Base-by-base conservation (phyloP, 1,284 basidiomycete genomes). In the Filobasidium uniguttulatum region DNA sequence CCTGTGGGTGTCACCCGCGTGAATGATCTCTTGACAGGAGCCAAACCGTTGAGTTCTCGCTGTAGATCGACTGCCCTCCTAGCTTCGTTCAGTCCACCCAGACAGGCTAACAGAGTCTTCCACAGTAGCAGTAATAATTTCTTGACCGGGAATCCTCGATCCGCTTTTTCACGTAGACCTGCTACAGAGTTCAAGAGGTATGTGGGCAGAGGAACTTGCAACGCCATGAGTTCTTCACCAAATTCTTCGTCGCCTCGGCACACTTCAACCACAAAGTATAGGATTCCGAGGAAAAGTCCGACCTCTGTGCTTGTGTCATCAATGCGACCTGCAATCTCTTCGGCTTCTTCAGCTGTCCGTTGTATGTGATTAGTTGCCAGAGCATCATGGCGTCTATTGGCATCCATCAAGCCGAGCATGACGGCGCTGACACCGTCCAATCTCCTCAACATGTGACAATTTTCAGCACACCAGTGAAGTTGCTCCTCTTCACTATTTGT, bases 101-200 rank as follows among this genome's bases (percentile, higher is more conserved):
- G 82, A 64, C 87, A 93, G 28, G 86, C 82, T 30, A 99, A 73
- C 26, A 98, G 71, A 0, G 86, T 82, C 69, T 98, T 99, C 94
- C 94, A 99, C 1, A 96, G 72, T 1, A 98, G 78, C n/a, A 98
- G 77, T 15, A 98, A 77, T 3, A 98, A 77, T 86, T 94, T 94
- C 71, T 94, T 96, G 57, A 93, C 85, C 0, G 91, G 90, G 66
- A 94, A 96, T 1, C 89, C 89, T 63, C 87, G 91, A 4, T 89
- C 85, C 60, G 84, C 86, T 71, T 89, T 90, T 63, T 99, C 94
- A 56, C 89, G 82, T 45, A 98, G 72, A 28, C 82, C 81, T 17
- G 90, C 83, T 8, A 98, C 82, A 48, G 91, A 76, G 49, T 83
- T 83, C 70, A 96, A 86, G 17, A 98, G 74, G 65, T 90, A 91